Evolutionary conservation across 2,329 filamentous ascomycete species (phyloP).

Genomic region (Leptographium galeiforme): DNA sequence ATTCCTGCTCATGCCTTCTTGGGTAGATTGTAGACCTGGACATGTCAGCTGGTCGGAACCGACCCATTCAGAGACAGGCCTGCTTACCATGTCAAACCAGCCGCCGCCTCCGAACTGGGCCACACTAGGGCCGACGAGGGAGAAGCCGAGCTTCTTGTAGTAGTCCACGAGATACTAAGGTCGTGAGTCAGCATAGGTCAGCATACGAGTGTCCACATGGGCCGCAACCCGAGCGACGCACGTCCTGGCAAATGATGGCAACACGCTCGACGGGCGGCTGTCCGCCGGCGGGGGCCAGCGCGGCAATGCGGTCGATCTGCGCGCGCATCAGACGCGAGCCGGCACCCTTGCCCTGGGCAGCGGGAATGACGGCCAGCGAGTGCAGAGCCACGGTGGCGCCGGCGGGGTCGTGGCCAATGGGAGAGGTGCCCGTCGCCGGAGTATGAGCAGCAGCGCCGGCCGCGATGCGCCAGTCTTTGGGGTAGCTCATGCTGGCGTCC

Average conservation of each 20-base stretch:
- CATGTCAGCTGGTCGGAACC: neutral
- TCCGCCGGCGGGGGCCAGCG: constrained; percentile 44
- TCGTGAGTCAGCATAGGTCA: neutral
- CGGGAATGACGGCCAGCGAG: constrained; percentile 66
- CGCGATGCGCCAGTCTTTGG: constrained; percentile 49
- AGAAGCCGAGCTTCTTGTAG: constrained; percentile 66
- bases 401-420: constrained; percentile 56
- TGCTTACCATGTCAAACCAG: constrained; percentile 66
- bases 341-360: constrained; percentile 60
- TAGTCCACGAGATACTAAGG: constrained; percentile 52
- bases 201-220: neutral
- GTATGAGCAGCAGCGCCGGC: constrained; percentile 27
- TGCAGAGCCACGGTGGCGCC: constrained; percentile 71
- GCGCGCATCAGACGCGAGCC: constrained; percentile 61
- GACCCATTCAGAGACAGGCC: neutral
- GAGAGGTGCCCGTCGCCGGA: constrained; percentile 18
- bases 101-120: constrained; percentile 64
- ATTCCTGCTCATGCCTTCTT: neutral
- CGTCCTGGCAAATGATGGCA: constrained; percentile 63
- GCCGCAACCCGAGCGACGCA: constrained; percentile 15
- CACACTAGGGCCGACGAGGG: constrained; percentile 52
- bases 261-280: constrained; percentile 37
- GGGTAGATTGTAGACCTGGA: constrained; percentile 2
- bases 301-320: constrained; percentile 64
- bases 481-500: constrained; percentile 64